Percentiles rank a stretch among this genome's conserved stretches.
phyloP scores from a whole-genome alignment of 169 alveolate species.

The Eimeria maxima region DNA sequence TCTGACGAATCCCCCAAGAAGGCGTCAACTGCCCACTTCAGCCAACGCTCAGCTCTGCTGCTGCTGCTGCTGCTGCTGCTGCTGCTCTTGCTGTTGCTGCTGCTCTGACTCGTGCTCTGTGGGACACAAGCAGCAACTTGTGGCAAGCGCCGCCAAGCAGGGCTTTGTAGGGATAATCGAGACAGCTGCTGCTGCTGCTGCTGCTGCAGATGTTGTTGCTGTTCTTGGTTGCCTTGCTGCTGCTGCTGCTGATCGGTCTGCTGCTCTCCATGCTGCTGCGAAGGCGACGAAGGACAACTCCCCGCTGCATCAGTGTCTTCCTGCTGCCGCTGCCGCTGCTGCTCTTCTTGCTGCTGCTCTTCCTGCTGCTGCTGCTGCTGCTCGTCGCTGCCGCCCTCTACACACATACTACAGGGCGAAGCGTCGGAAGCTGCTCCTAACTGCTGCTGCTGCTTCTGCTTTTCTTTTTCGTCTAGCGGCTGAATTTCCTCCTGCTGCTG shows the following conservation, averaged over 20 bases:
- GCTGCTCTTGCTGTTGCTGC: background rate
- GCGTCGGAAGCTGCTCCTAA: background rate
- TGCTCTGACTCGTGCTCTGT: background rate
- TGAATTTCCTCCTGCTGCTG: background rate
- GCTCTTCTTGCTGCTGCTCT: conserved; percentile 24
- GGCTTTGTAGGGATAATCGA: conserved; percentile 1
- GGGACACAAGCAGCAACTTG: background rate
- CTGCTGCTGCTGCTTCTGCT: conserved; percentile 13
- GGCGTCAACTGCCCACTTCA: conserved; percentile 42
- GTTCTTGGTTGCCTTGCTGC: conserved; percentile 2
- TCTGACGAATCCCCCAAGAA: conserved; percentile 19
- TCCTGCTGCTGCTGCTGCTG: conserved; percentile 29
- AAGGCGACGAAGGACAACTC: background rate
- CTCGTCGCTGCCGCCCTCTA: background rate
- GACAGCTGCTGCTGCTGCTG: background rate
- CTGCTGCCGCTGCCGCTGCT: background rate
- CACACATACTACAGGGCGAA: background rate
- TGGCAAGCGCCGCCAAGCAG: conserved; percentile 19
- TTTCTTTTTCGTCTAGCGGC: background rate
- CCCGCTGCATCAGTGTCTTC: background rate
- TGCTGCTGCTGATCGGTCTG: background rate
- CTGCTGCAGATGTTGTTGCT: background rate
- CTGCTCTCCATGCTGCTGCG: conserved; percentile 6
- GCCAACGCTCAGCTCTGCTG: conserved; percentile 47
- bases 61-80: conserved; percentile 27